These are phyloP conservation scores for Lolium rigidum DNA, from an alignment of 176 grass and related monocot species.

Conservation along the genomic window DNA sequence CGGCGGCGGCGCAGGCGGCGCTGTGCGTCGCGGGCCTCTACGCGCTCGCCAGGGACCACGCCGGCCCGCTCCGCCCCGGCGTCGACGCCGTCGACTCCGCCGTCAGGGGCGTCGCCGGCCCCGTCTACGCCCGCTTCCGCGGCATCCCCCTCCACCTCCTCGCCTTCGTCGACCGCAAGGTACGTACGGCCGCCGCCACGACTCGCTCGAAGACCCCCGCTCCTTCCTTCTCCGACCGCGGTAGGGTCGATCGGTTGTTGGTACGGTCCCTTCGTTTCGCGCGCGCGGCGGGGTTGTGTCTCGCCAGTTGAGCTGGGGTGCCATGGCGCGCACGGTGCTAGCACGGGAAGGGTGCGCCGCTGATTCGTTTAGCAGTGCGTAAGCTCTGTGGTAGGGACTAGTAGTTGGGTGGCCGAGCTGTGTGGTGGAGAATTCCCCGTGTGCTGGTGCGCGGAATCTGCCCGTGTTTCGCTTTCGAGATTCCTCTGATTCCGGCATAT, in stretches of 20 bases:
- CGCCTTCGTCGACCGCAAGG: constrained; percentile 83
- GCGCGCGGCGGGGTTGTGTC: background rate
- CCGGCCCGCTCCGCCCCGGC: constrained; percentile 68
- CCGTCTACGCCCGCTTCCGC: constrained; percentile 58
- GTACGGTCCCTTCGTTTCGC: background rate
- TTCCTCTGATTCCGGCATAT: constrained; percentile 38
- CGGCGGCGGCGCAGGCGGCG: constrained; percentile 50
- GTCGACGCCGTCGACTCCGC: constrained; percentile 70
- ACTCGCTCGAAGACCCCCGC: background rate
- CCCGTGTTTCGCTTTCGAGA: background rate
- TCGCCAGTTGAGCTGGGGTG: background rate
- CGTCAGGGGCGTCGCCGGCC: constrained; percentile 58
- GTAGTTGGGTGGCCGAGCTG: background rate
- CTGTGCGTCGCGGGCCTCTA: constrained; percentile 63
- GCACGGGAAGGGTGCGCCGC: background rate
- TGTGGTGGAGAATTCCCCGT: constrained; percentile 4
- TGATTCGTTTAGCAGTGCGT: constrained; percentile 24
- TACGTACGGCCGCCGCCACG: too few species aligned
- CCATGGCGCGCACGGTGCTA: background rate
- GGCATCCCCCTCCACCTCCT: constrained; percentile 68
- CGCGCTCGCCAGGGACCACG: constrained; percentile 76
- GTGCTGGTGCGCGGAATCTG: constrained; percentile 32
- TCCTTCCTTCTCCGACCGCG: background rate
- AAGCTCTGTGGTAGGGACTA: constrained; percentile 9
- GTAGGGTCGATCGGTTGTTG: background rate